Base-by-base conservation (phyloP, 192 early-diverging fungal species). In the Endogone sp. region DNA sequence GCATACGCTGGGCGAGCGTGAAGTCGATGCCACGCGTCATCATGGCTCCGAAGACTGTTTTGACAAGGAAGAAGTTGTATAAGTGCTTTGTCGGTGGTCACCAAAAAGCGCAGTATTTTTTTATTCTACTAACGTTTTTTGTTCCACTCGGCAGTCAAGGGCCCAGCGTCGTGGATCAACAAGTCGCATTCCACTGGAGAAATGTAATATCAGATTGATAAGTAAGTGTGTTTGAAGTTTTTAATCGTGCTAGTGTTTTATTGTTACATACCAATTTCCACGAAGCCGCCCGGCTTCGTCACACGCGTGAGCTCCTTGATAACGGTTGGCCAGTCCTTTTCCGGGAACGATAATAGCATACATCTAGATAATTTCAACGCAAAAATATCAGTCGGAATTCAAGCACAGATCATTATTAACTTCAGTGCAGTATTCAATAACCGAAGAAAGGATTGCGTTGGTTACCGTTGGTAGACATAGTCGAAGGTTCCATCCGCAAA, bases 401-500 rank as follows among this genome's bases (percentile, higher is more conserved):
- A 49, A 16, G 16, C 37, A 11, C n/a, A n/a, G n/a, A n/a, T n/a
- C n/a, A n/a, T n/a, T n/a, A n/a, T n/a, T n/a, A n/a, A n/a, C n/a
- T n/a, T n/a, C n/a, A n/a, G n/a, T n/a, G n/a, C n/a, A n/a, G n/a
- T n/a, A n/a, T n/a, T n/a, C n/a, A n/a, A n/a, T n/a, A n/a, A n/a
- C n/a, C n/a, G n/a, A n/a, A n/a, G n/a, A n/a, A n/a, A n/a, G n/a
- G n/a, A n/a, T n/a, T n/a, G n/a, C n/a, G n/a, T n/a, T n/a, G n/a
- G n/a, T n/a, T 60, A 60, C 22, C 75, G 37, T 61, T 76, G 75
- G 65, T 68, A 69, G 27, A 83, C 71, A 58, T 76, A 82, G 60
- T 85, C 84, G 69, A 85, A 85, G 13, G 69, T 58, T 31, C 80
- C 76, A 24, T 80, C 72, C n/a, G 69, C 26, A 29, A 83, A 83